A percentile compares a stretch with the other conserved stretches of the same genome.
These are phyloP conservation scores for Zymoseptoria ardabiliae DNA, from an alignment of 2,329 filamentous ascomycete species.

Conservation along the genomic window DNA sequence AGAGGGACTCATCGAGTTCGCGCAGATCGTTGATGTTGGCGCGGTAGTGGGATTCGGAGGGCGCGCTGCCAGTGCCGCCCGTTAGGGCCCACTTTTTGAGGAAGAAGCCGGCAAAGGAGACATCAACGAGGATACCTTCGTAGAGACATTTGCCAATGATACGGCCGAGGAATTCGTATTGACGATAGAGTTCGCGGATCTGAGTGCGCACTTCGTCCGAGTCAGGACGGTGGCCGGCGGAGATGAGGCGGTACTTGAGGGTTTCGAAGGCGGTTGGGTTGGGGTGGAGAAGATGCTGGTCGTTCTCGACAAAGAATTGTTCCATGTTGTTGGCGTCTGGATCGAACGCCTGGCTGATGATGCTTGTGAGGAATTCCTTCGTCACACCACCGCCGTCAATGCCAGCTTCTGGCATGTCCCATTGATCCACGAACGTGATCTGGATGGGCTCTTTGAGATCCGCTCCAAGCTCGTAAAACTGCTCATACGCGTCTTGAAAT, in stretches of 20 bases:
- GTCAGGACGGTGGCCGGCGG: conserved; percentile 5
- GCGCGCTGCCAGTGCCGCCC: conserved; percentile 54
- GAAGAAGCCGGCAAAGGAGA: conserved; percentile 91
- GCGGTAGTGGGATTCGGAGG: conserved; percentile 67
- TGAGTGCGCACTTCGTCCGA: conserved; percentile 8
- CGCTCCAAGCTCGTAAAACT: conserved; percentile 75
- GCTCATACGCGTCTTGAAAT: conserved; percentile 76
- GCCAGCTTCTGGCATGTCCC: conserved; percentile 77
- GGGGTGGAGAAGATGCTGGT: conserved; percentile 79
- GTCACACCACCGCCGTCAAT: conserved; percentile 97
- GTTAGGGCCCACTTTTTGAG: conserved; percentile 87
- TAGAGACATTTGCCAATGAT: conserved; percentile 96
- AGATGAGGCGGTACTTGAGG: conserved; percentile 6
- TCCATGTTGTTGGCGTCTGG: conserved; percentile 34
- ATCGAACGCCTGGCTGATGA: conserved; percentile 77
- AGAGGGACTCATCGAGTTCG: conserved; percentile 84
- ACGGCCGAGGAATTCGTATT: conserved; percentile 86
- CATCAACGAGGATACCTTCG: conserved; percentile 89
- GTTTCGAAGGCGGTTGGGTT: conserved; percentile 57
- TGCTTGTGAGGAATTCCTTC: conserved; percentile 88
- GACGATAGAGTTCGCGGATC: conserved; percentile 48
- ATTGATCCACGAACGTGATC: conserved; percentile 92
- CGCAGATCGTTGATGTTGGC: conserved; percentile 91
- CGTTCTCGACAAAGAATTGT: conserved; percentile 70
- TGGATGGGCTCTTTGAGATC: conserved; percentile 90